These are phyloP conservation scores for Breviolum minutum DNA, from an alignment of 73 alveolate species.

Conservation along the genomic window DNA sequence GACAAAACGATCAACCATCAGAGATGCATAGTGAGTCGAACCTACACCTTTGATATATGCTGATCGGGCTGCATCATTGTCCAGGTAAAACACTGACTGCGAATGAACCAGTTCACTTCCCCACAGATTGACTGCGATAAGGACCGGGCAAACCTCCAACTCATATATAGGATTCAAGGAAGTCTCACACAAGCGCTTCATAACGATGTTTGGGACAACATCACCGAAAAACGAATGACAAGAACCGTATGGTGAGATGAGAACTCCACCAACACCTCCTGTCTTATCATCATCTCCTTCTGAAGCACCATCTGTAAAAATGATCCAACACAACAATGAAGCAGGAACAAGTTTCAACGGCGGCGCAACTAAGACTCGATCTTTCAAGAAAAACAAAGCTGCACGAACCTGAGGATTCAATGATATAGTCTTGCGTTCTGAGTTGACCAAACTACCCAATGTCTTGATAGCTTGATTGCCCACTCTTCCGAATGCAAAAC, in stretches of 20 bases:
- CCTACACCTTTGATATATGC: neutral
- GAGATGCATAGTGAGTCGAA: neutral
- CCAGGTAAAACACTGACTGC: neutral
- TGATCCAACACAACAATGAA: neutral
- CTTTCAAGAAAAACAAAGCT: neutral
- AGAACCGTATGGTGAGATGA: neutral
- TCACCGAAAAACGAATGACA: neutral
- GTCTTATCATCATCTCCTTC: neutral
- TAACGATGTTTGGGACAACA: neutral
- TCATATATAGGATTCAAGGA: neutral
- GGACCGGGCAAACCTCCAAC: neutral
- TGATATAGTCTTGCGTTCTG: neutral
- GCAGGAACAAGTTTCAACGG: neutral
- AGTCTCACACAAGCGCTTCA: neutral
- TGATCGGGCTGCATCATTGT: neutral
- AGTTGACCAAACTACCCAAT: neutral
- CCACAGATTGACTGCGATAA: neutral
- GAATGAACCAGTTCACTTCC: neutral
- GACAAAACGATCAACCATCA: neutral
- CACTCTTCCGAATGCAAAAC: neutral
- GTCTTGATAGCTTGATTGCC: neutral
- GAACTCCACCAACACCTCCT: neutral
- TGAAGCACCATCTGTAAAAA: slow-evolving; percentile 15
- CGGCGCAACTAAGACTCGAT: neutral
- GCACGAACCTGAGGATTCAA: neutral